phyloP scores from a whole-genome alignment of 2,329 filamentous ascomycete genomes.

The Hypomyces rosellus region DNA sequence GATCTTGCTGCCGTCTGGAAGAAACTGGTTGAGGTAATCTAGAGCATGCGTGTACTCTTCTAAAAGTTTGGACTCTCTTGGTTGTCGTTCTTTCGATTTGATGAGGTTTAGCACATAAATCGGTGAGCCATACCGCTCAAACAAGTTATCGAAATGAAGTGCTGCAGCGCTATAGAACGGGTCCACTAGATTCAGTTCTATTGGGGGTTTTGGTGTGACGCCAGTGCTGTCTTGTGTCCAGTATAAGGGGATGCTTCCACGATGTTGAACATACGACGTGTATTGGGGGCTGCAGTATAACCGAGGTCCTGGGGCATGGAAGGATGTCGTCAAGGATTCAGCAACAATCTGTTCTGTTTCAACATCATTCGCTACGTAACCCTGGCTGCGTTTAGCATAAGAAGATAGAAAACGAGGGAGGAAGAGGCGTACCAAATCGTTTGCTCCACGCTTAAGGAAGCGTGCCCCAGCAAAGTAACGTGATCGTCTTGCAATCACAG shows the following conservation, averaged over 20 bases:
- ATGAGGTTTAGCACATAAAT: slow-evolving; percentile 90
- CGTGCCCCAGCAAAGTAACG: slow-evolving; percentile 90
- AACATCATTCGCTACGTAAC: slow-evolving; percentile 96
- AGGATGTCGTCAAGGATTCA: slow-evolving; percentile 88
- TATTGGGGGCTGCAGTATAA: slow-evolving; percentile 86
- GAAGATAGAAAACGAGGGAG: neutral
- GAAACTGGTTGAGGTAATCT: slow-evolving; percentile 87
- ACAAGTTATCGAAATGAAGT: slow-evolving; percentile 90
- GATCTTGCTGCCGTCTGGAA: slow-evolving; percentile 78
- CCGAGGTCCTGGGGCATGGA: slow-evolving; percentile 81
- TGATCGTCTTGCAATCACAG: slow-evolving; percentile 86
- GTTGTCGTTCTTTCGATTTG: slow-evolving; percentile 79
- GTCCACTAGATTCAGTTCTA: slow-evolving; percentile 90
- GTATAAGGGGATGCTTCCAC: slow-evolving; percentile 91
- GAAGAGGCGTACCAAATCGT: slow-evolving; percentile 56
- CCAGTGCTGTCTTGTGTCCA: slow-evolving; percentile 97
- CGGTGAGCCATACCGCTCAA: slow-evolving; percentile 86
- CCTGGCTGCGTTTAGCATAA: slow-evolving; percentile 33
- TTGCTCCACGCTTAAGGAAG: slow-evolving; percentile 89
- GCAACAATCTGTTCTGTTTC: slow-evolving; percentile 98
- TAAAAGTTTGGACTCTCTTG: slow-evolving; percentile 85
- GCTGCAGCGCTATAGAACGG: slow-evolving; percentile 93
- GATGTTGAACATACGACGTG: slow-evolving; percentile 93
- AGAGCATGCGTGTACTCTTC: slow-evolving; percentile 83
- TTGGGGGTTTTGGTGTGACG: slow-evolving; percentile 92